These are phyloP conservation scores for Vachellia pachyceras DNA, from an alignment of 306 rosid genomes.

Conservation along the genomic window DNA sequence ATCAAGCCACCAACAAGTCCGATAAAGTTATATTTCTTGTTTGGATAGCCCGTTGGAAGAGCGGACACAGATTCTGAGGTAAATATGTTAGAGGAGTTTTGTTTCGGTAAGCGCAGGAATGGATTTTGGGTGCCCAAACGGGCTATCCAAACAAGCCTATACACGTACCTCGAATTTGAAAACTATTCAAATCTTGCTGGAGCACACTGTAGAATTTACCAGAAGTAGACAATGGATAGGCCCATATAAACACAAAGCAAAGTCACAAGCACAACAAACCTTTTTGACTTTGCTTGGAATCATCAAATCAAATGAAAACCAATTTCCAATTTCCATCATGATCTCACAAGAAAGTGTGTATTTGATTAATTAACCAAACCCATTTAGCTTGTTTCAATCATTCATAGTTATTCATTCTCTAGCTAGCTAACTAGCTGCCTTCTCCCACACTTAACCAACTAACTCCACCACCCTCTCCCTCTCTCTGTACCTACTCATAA, in stretches of 20 bases:
- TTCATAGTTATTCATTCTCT: conserved; percentile 65
- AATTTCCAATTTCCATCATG: neutral
- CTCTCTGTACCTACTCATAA: conserved; percentile 61
- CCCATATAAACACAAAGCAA: neutral
- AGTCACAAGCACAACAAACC: conserved; percentile 17
- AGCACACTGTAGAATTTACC: neutral
- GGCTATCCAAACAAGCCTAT: too few relatives aligned
- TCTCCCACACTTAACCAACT: conserved; percentile 95
- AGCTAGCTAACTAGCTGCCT: conserved; percentile 50
- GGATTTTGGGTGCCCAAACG: too few relatives aligned
- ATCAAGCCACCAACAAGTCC: too few relatives aligned
- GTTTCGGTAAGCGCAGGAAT: too few relatives aligned
- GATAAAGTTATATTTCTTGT: too few relatives aligned
- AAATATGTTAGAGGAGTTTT: too few relatives aligned
- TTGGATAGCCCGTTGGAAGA: too few relatives aligned
- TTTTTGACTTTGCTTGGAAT: conserved; percentile 34
- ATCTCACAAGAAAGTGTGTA: conserved; percentile 7
- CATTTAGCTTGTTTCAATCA: conserved; percentile 35
- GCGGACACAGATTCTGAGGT: too few relatives aligned
- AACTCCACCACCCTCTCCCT: conserved; percentile 54
- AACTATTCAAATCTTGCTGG: neutral
- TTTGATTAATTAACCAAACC: conserved; percentile 47
- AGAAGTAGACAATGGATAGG: neutral
- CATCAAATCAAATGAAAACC: conserved; percentile 37
- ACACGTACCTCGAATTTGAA: too few relatives aligned